Conservation (phyloP, 148 eudicot genomes). For the Chenopodium album region DNA sequence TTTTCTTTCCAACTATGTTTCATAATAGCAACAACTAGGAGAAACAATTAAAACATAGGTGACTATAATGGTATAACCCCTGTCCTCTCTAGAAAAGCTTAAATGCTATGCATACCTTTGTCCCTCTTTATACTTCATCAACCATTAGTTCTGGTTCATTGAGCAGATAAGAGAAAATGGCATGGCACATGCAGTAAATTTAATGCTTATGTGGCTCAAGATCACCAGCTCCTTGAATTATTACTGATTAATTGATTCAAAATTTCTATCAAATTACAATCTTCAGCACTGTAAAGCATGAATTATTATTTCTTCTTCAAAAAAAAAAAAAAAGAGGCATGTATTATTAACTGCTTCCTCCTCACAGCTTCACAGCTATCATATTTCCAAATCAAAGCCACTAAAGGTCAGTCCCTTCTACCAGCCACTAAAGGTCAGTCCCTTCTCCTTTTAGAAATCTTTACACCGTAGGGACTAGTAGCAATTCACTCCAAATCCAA, state of each 20-base stretch:
- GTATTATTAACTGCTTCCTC: neutral
- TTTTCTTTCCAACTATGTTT: neutral
- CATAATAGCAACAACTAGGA: neutral
- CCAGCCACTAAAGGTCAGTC: neutral
- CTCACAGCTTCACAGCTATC: neutral
- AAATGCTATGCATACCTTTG: neutral
- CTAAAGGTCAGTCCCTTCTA: neutral
- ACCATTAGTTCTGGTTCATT: neutral
- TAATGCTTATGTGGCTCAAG: too few relatives aligned
- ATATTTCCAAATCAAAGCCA: neutral
- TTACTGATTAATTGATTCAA: too few relatives aligned
- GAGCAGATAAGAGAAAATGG: neutral
- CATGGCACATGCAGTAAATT: too few relatives aligned
- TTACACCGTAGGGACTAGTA: neutral
- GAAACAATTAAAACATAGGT: neutral
- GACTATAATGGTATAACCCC: neutral
- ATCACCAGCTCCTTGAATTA: too few relatives aligned
- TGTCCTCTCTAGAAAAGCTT: neutral
- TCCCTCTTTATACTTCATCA: too few relatives aligned
- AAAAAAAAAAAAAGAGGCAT: too few relatives aligned
- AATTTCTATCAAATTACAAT: neutral
- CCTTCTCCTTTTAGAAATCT: too few relatives aligned
- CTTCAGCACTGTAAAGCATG: too few relatives aligned
- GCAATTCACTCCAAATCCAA: too few relatives aligned
- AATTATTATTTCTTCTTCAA: too few relatives aligned